A percentile compares a stretch with the other conserved stretches of the same genome.
Evolutionary conservation across 768 basidiomycete genomes (phyloP).

Genomic region (Candolleomyces efflorescens): DNA sequence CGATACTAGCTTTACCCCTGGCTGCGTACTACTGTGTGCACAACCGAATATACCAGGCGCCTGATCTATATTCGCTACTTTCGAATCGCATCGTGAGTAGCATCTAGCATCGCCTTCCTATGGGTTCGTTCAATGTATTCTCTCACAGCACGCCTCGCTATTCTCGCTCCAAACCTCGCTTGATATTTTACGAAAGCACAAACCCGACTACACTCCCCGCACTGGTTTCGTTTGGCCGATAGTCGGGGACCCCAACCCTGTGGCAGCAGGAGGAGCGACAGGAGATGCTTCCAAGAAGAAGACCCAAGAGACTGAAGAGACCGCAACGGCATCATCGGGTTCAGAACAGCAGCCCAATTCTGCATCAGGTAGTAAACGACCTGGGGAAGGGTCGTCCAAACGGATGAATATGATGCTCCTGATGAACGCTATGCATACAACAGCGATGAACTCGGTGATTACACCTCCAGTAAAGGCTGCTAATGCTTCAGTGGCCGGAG

Average conservation of each 20-base stretch:
- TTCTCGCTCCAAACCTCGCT: slow-evolving; percentile 74
- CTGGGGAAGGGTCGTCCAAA: slow-evolving; percentile 36
- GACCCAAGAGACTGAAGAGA: slow-evolving; percentile 21
- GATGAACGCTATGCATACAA: slow-evolving; percentile 75
- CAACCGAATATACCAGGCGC: slow-evolving; percentile 85
- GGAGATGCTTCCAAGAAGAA: slow-evolving; percentile 40
- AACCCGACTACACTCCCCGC: slow-evolving; percentile 81
- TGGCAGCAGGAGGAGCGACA: neutral
- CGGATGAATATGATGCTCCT: slow-evolving; percentile 68
- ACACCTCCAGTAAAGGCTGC: slow-evolving; percentile 40
- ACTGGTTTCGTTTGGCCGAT: slow-evolving; percentile 87
- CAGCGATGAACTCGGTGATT: slow-evolving; percentile 63
- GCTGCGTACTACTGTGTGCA: slow-evolving; percentile 87
- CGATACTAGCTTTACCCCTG: slow-evolving; percentile 58
- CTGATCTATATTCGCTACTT: slow-evolving; percentile 78
- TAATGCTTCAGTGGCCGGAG: slow-evolving; percentile 10
- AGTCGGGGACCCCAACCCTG: slow-evolving; percentile 12
- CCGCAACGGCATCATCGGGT: slow-evolving; percentile 13
- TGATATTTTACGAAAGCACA: slow-evolving; percentile 63
- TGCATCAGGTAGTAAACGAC: slow-evolving; percentile 21
- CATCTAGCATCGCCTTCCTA: neutral
- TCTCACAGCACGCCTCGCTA: slow-evolving; percentile 58
- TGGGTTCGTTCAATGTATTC: neutral
- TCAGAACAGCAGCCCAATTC: neutral
- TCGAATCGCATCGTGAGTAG: slow-evolving; percentile 73